A percentile compares a stretch with the other conserved stretches of the same genome.
These are phyloP conservation scores for Brettanomyces sp. DNA, from an alignment of 805 yeast species.

Conservation along the genomic window DNA sequence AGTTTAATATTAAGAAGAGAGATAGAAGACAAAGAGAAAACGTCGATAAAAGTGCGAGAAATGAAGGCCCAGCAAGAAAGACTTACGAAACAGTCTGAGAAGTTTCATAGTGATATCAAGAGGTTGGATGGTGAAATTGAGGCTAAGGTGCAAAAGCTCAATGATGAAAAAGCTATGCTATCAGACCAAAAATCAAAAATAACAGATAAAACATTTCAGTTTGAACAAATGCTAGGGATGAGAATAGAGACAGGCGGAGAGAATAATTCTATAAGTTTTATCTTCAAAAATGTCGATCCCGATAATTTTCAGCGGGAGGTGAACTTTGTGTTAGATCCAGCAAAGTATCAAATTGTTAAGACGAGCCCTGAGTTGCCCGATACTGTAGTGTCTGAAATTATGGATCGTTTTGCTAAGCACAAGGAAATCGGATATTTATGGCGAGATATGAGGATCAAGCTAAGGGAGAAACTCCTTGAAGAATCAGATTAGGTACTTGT, in stretches of 20 bases:
- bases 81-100: constrained; percentile 20
- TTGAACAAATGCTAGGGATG: constrained; percentile 38
- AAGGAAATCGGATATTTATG: constrained; percentile 26
- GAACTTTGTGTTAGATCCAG: constrained; percentile 34
- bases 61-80: constrained; percentile 27
- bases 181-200: constrained; percentile 30
- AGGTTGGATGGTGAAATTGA: constrained; percentile 19
- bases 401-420: constrained; percentile 15
- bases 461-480: not conserved
- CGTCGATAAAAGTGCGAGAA: constrained; percentile 31
- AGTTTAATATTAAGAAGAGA: constrained; percentile 13
- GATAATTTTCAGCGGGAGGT: constrained; percentile 34
- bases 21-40: constrained; percentile 18
- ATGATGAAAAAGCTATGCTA: constrained; percentile 22
- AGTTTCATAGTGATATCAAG: constrained; percentile 20
- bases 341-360: constrained; percentile 23
- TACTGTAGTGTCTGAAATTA: constrained; percentile 9
- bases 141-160: constrained; percentile 14
- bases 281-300: constrained; percentile 38
- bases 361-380: constrained; percentile 27
- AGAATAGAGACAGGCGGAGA: constrained; percentile 32
- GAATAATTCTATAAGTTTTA: constrained; percentile 27
- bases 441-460: constrained; percentile 21
- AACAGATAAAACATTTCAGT: constrained; percentile 32
- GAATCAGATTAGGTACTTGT: not conserved